Percentiles rank a stretch among this genome's conserved stretches.
These are phyloP conservation scores for Botrytis byssoidea DNA, from an alignment of 2,329 filamentous ascomycete species.

Conservation along the genomic window DNA sequence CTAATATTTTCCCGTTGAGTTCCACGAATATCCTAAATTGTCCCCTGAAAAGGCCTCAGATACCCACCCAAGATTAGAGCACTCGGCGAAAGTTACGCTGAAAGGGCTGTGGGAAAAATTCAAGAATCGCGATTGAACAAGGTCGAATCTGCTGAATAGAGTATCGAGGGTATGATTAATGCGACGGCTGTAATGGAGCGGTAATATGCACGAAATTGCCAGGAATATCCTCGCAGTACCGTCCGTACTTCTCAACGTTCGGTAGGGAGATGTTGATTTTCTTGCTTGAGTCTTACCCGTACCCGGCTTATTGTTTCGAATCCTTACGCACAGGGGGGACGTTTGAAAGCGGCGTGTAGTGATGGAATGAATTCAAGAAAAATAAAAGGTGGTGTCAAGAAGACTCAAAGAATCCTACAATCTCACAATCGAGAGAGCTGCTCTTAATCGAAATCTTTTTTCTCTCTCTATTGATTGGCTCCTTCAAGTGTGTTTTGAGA, in stretches of 20 bases:
- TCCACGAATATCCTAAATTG: neutral
- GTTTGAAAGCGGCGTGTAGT: slow-evolving; percentile 10
- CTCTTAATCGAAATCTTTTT: slow-evolving; percentile 1
- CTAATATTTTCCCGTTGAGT: neutral
- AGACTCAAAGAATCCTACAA: slow-evolving; percentile 2
- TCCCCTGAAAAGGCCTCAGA: neutral
- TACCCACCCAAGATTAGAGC: neutral
- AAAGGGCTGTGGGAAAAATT: neutral
- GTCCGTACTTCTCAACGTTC: slow-evolving; percentile 21
- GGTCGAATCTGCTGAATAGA: slow-evolving; percentile 16
- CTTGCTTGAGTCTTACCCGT: slow-evolving; percentile 15
- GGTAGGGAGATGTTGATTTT: slow-evolving; percentile 13
- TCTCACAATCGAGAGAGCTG: neutral
- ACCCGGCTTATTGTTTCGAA: slow-evolving; percentile 16
- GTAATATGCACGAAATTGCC: slow-evolving; percentile 22
- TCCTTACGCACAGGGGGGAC: slow-evolving; percentile 19
- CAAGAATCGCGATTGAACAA: neutral
- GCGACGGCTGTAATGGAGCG: slow-evolving; percentile 20
- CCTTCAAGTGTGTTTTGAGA: neutral
- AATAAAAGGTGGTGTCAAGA: neutral
- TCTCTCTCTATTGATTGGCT: neutral
- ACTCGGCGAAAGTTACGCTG: slow-evolving; percentile 10
- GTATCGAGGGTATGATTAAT: slow-evolving; percentile 16
- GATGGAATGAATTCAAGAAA: neutral
- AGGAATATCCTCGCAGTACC: slow-evolving; percentile 21